Evolutionary conservation across 371 early-diverging fungal species (phyloP).

Genomic region (Actinomucor elegans): DNA sequence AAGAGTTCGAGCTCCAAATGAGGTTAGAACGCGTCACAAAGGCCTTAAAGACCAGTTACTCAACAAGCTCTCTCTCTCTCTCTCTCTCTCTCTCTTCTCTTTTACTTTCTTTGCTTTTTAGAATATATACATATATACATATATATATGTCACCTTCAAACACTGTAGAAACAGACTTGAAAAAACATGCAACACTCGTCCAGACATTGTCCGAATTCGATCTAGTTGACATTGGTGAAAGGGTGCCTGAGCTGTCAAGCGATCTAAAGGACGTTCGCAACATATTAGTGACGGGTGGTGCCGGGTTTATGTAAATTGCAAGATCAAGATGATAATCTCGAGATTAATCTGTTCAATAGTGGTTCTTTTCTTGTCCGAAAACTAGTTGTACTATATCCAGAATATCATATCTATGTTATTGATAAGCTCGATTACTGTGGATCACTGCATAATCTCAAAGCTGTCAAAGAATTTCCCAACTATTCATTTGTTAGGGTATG

Average conservation of each 20-base stretch:
- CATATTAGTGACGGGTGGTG: slow-evolving; percentile 85
- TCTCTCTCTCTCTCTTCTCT: background rate
- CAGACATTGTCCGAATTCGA: slow-evolving; percentile 40
- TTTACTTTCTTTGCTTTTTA: background rate
- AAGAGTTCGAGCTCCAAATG: too few species aligned
- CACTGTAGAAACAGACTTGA: background rate
- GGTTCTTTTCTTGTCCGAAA: slow-evolving; percentile 65
- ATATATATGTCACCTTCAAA: slow-evolving; percentile 8
- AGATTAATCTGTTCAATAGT: background rate
- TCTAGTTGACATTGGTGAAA: slow-evolving; percentile 46
- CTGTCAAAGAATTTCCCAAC: slow-evolving; percentile 57
- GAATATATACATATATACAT: background rate
- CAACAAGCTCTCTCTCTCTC: background rate
- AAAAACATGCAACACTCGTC: slow-evolving; percentile 27
- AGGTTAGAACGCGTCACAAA: too few species aligned
- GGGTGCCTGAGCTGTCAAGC: slow-evolving; percentile 28
- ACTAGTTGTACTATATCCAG: slow-evolving; percentile 67
- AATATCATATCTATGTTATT: slow-evolving; percentile 69
- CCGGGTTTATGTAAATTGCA: slow-evolving; percentile 78
- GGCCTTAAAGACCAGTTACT: too few species aligned
- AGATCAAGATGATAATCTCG: too few species aligned
- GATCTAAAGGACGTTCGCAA: slow-evolving; percentile 44
- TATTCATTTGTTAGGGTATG: slow-evolving; percentile 69
- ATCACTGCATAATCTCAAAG: slow-evolving; percentile 62
- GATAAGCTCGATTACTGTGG: slow-evolving; percentile 88